Conservation (phyloP, 129 eudicot genomes). For the Centella asiatica region DNA sequence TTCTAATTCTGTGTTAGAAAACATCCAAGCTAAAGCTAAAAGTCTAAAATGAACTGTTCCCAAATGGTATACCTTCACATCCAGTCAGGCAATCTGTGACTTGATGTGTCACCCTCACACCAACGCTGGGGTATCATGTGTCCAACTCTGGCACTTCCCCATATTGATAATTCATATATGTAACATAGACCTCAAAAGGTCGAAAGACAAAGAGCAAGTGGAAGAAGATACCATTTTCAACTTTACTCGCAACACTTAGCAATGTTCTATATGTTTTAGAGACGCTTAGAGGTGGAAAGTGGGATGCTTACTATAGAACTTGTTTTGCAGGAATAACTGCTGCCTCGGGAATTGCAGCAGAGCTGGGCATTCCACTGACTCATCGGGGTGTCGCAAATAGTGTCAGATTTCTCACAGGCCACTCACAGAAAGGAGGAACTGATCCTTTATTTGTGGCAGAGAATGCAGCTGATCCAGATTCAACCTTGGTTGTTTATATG, state of each 20-base stretch:
- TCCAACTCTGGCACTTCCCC: no score
- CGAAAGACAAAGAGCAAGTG: no score
- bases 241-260: no score
- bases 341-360: conserved; percentile 98
- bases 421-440: conserved; percentile 85
- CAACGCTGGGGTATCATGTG: no score
- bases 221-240: no score
- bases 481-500: conserved; percentile 89
- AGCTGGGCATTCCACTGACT: conserved; percentile 86
- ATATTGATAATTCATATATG: no score
- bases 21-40: neutral
- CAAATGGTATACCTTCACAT: no score
- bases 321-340: conserved; percentile 83
- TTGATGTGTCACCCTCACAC: no score
- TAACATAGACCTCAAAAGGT: no score
- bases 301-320: neutral
- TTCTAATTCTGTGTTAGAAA: neutral
- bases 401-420: conserved; percentile 92
- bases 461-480: conserved; percentile 92
- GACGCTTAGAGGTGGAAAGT: neutral
- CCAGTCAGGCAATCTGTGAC: no score
- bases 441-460: conserved; percentile 93
- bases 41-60: no score
- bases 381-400: conserved; percentile 96
- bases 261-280: no score